Conservation (phyloP, 495 filamentous ascomycete species). For the Penicillium waksmanii region DNA sequence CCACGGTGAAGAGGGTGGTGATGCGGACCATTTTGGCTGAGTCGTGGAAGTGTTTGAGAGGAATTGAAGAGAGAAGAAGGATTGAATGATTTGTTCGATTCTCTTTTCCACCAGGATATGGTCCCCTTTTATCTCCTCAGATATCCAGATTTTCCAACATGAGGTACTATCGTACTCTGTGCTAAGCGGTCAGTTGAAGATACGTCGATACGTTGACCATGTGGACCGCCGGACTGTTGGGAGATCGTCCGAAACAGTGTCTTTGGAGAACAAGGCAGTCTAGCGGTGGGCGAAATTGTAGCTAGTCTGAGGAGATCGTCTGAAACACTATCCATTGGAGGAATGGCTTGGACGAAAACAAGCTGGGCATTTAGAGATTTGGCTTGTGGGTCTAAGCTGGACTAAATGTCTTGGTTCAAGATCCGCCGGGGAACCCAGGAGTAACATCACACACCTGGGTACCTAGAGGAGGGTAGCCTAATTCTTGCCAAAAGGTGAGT, state of each 20-base stretch:
- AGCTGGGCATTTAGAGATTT: constrained; percentile 2
- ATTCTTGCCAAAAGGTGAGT: not conserved
- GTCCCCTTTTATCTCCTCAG: constrained; percentile 4
- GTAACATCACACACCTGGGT: not conserved
- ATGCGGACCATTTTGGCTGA: constrained; percentile 17
- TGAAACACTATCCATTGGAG: not conserved
- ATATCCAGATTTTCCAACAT: not conserved
- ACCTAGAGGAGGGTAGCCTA: not conserved
- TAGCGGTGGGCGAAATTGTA: not conserved
- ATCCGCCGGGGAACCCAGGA: not conserved
- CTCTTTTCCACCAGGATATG: not conserved
- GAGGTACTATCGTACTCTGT: not conserved
- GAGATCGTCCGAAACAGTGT: constrained; percentile 11
- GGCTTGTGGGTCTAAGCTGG: constrained; percentile 1
- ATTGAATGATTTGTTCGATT: constrained; percentile 3
- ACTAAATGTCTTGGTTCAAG: not conserved
- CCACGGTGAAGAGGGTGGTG: constrained; percentile 14
- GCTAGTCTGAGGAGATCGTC: not conserved
- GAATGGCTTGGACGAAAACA: not conserved
- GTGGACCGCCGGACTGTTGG: not conserved
- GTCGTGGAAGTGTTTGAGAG: not conserved
- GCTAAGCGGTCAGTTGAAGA: not conserved
- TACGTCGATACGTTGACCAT: not conserved
- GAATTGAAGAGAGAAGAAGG: not conserved
- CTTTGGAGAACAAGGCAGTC: constrained; percentile 2